Conservation (phyloP, 768 basidiomycete genomes). For the Auricularia sp. region DNA sequence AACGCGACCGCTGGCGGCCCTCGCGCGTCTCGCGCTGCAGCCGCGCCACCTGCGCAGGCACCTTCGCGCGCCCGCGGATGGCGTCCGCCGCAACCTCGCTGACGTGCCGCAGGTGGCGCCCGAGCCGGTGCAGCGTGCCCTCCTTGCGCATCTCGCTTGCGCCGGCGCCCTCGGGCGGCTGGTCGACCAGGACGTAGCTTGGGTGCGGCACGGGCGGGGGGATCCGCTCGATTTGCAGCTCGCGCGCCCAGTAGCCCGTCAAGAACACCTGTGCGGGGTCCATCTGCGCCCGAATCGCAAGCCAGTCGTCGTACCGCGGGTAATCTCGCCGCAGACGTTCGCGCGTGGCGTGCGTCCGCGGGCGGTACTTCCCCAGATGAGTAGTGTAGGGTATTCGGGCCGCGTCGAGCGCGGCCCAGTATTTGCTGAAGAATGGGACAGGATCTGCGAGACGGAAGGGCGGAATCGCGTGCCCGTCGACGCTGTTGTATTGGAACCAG, state of each 20-base stretch:
- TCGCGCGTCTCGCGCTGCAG: not conserved
- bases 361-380: not conserved
- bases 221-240: not conserved
- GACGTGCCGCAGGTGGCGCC: not conserved
- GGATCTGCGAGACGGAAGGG: not conserved
- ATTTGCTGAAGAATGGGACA: not conserved
- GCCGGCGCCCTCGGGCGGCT: not conserved
- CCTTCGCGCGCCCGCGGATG: not conserved
- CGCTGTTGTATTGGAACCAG: conserved; percentile 1
- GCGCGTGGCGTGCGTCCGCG: not conserved
- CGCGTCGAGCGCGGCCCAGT: not conserved
- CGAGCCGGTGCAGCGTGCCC: not conserved
- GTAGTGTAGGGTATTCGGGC: not conserved
- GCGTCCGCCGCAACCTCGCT: not conserved
- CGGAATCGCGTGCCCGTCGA: not conserved
- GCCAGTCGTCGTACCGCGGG: not conserved
- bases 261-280: not conserved
- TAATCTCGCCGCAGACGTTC: not conserved
- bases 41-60: not conserved
- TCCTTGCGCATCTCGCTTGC: not conserved
- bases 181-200: not conserved
- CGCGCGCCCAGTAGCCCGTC: not conserved
- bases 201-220: not conserved
- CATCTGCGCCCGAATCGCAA: not conserved
- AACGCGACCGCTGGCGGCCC: not conserved